Percentiles rank a stretch among this genome's conserved stretches.
Conservation (phyloP, 2,329 filamentous ascomycete genomes). For the Hypoxylon rubiginosum region DNA sequence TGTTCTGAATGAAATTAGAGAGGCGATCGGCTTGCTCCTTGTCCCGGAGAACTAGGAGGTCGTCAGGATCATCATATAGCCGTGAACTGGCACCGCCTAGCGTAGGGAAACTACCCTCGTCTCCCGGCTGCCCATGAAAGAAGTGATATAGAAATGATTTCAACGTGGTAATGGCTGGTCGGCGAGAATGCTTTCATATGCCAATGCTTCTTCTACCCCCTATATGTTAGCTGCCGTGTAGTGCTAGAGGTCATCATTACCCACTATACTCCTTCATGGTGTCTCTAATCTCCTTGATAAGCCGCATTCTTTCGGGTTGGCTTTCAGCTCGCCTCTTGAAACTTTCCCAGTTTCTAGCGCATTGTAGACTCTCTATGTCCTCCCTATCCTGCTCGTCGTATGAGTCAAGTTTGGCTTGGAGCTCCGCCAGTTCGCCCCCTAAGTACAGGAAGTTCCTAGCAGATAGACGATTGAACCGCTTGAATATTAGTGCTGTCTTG, state of each 20-base stretch:
- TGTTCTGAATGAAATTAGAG: conserved; percentile 1
- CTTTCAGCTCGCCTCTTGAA: conserved; percentile 1
- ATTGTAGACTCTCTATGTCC: background rate
- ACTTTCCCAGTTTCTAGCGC: background rate
- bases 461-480: background rate
- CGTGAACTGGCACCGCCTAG: background rate
- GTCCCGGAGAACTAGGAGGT: background rate
- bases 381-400: background rate
- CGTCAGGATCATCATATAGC: background rate
- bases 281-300: background rate
- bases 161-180: background rate
- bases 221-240: background rate
- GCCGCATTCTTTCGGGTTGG: background rate
- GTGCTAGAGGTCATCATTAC: background rate
- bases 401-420: background rate
- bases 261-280: background rate
- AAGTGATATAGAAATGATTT: background rate
- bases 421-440: background rate
- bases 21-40: background rate
- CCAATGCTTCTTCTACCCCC: background rate
- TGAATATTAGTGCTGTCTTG: background rate
- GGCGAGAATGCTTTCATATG: background rate
- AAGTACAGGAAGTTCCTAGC: background rate
- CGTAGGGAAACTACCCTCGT: background rate
- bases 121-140: background rate